Percentiles rank a stretch among this genome's conserved stretches.
Conservation (phyloP, 225 moss, liverwort and hornwort genomes). For the Neckera pumila region DNA sequence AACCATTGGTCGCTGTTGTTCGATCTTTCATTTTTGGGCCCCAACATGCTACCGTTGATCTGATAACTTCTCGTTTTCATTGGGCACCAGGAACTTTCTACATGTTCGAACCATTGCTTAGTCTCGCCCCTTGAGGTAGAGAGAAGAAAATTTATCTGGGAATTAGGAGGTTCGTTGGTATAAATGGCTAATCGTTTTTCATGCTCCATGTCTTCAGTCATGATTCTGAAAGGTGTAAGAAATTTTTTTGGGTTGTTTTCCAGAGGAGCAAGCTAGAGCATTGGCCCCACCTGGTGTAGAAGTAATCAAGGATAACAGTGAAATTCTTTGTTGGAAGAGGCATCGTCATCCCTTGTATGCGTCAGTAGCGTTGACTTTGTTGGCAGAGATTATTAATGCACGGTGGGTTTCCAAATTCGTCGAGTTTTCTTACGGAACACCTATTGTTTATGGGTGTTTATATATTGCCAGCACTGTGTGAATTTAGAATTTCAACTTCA, state of each 20-base stretch:
- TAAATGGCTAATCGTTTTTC: background rate
- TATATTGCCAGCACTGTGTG: background rate
- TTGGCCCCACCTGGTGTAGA: slow-evolving; percentile 94
- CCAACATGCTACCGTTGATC: background rate
- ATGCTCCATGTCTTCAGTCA: background rate
- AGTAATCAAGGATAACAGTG: slow-evolving; percentile 58
- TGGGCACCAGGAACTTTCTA: background rate
- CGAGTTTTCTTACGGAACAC: background rate
- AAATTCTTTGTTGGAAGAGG: slow-evolving; percentile 87
- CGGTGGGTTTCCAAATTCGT: slow-evolving; percentile 36
- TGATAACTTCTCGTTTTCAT: background rate
- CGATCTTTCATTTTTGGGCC: background rate
- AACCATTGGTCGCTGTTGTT: background rate
- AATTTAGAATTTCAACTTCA: background rate
- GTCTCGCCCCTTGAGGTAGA: background rate
- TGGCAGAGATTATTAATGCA: slow-evolving; percentile 98
- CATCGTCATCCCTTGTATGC: slow-evolving; percentile 88
- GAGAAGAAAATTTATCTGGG: background rate
- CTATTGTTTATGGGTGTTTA: background rate
- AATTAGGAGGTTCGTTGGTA: background rate
- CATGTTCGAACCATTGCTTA: background rate
- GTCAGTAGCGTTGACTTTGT: slow-evolving; percentile 88
- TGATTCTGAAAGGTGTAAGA: background rate
- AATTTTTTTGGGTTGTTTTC: background rate
- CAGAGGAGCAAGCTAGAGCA: slow-evolving; percentile 89